Base-by-base conservation (phyloP, 148 eudicot genomes). In the Spergularia marina region DNA sequence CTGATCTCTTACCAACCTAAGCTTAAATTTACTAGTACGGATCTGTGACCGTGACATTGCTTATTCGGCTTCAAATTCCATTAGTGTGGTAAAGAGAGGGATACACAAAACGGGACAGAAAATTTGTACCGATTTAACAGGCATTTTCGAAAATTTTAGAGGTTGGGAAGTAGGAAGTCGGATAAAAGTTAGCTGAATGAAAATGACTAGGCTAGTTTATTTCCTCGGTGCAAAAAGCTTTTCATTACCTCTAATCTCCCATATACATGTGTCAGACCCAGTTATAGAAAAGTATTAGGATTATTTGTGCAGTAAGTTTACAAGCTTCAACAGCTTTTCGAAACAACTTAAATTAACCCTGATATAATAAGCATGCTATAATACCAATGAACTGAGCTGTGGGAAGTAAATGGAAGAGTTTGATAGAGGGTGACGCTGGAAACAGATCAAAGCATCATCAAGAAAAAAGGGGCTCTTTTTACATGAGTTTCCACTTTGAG, bases 301-400 rank as follows among this genome's bases (percentile, higher is more conserved):
- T 74, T 58, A 68, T 57, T 75, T 55, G 14, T 54, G 34, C 51
- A 64, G 61, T 57, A 56, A 65, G 34, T 70, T 70, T 65, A 65
- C 75, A 60, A 55, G 7, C 56, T 14, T 41, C n/a, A 12, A 34
- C 57, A 58, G 39, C 53, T 55, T 53, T 30, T 12, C 23, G 49
- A 72, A 12, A 59, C 58, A 76, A 30, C 15, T 64, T 68, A 74
- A 74, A 5, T 7, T 56, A 58, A 5, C 47, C 44, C 67, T 20
- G 53, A 77, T 8, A 16, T 36, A 67, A 67, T 54, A 68, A 49
- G 51, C 71, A 51, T 68, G 56, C 56, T 49, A 41, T 40, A 65
- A 65, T 41, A 65, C 51, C 51, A 16, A 62, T 59, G 52, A 65
- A 41, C 68, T 14, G 21, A 65, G 40, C 51, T 9, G 51, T 65